A percentile compares a stretch with the other conserved stretches of the same genome.
phyloP scores from a whole-genome alignment of 805 yeast species.

The Hanseniaspora hatyaiensis region DNA sequence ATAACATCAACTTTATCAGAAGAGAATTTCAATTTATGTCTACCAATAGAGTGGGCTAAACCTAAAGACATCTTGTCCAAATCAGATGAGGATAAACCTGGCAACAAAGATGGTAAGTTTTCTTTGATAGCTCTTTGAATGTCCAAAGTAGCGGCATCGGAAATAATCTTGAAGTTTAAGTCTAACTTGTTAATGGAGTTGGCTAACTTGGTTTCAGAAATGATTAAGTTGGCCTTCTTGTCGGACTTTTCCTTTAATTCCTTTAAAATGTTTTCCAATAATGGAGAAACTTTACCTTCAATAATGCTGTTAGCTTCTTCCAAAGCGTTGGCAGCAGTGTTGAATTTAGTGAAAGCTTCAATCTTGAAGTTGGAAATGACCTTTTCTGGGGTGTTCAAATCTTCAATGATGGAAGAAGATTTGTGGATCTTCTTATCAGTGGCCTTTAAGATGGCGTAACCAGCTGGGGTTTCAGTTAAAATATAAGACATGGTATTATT shows the following conservation, averaged over 20 bases:
- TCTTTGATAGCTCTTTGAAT: conserved; percentile 92
- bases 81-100: conserved; percentile 79
- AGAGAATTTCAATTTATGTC: conserved; percentile 93
- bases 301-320: conserved; percentile 87
- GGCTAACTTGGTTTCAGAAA: conserved; percentile 90
- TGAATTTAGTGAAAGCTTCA: conserved; percentile 89
- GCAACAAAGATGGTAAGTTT: conserved; percentile 83
- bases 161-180: conserved; percentile 71
- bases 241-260: conserved; percentile 50
- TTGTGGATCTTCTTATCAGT: conserved; percentile 95
- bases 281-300: conserved; percentile 87
- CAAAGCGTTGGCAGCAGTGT: conserved; percentile 87
- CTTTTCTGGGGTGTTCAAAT: conserved; percentile 69
- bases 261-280: conserved; percentile 63
- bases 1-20: conserved; percentile 98
- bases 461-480: conserved; percentile 96
- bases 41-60: conserved; percentile 96
- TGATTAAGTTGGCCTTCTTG: conserved; percentile 78
- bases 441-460: conserved; percentile 94
- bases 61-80: conserved; percentile 92
- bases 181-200: conserved; percentile 93
- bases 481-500: conserved; percentile 61
- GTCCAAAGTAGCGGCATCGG: conserved; percentile 91
- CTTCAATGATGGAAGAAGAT: conserved; percentile 59
- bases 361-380: conserved; percentile 84